phyloP scores from a whole-genome alignment of 2,329 filamentous ascomycete species.

The Daldinia eschscholtzii region DNA sequence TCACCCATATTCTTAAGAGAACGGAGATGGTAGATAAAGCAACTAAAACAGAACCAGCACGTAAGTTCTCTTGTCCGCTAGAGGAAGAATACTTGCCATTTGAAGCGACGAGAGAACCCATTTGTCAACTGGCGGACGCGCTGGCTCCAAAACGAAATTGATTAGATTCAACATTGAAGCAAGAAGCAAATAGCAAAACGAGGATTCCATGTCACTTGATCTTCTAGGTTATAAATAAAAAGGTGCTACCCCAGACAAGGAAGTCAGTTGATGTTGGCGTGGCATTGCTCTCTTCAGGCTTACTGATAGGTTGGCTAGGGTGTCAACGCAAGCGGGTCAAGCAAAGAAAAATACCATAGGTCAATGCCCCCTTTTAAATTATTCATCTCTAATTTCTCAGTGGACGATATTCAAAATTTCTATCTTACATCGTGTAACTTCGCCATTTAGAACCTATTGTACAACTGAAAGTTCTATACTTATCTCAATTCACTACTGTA shows the following conservation, averaged over 20 bases:
- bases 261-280: neutral
- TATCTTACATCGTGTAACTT: neutral
- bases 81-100: neutral
- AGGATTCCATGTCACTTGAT: neutral
- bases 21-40: neutral
- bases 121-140: neutral
- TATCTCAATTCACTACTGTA: neutral
- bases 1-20: conserved; percentile 2
- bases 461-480: neutral
- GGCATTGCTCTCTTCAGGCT: neutral
- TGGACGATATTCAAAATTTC: neutral
- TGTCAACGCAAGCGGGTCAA: neutral
- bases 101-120: neutral
- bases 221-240: neutral
- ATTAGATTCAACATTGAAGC: neutral
- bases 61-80: neutral
- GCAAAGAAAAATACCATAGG: neutral
- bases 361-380: neutral
- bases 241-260: neutral
- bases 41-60: neutral
- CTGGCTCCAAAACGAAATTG: neutral
- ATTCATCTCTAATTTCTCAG: neutral
- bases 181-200: neutral
- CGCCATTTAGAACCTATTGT: neutral
- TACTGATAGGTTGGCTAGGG: neutral